phyloP scores from a whole-genome alignment of 345 rosid species.

The Schrenkiella parvula region DNA sequence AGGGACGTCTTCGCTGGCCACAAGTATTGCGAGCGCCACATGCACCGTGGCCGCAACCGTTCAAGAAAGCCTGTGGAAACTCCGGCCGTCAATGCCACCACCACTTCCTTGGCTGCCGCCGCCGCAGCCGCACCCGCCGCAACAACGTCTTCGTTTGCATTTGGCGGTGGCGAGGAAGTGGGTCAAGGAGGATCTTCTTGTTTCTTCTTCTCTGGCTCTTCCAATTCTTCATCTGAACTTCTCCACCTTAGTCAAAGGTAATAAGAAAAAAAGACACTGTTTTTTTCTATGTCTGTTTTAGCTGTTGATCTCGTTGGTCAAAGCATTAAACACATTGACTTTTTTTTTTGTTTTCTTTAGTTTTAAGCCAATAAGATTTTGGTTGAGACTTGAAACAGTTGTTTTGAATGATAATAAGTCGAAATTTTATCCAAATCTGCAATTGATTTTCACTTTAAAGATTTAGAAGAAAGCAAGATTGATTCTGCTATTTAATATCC shows the following conservation, averaged over 20 bases:
- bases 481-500: not conserved
- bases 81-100: slow-evolving; percentile 45
- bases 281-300: slow-evolving; percentile 3
- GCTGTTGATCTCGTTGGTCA: slow-evolving; percentile 22
- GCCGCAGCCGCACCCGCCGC: slow-evolving; percentile 3
- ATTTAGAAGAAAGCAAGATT: not conserved
- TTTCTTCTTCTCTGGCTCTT: slow-evolving; percentile 45
- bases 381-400: slow-evolving; percentile 14
- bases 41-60: slow-evolving; percentile 99
- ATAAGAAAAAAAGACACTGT: not conserved
- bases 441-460: not conserved
- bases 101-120: slow-evolving; percentile 35
- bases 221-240: slow-evolving; percentile 59
- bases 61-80: slow-evolving; percentile 99
- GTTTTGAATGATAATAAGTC: slow-evolving; percentile 9
- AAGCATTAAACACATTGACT: slow-evolving; percentile 13
- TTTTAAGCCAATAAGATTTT: slow-evolving; percentile 12
- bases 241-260: slow-evolving; percentile 60
- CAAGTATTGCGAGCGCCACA: slow-evolving; percentile 99
- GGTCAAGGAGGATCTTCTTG: slow-evolving; percentile 36
- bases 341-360: not conserved
- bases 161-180: slow-evolving; percentile 36
- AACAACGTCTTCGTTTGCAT: slow-evolving; percentile 25
- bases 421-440: not conserved
- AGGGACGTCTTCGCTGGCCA: slow-evolving; percentile 86